phyloP scores from a whole-genome alignment of 805 yeast genomes.

The Clavispora carvajalis region DNA sequence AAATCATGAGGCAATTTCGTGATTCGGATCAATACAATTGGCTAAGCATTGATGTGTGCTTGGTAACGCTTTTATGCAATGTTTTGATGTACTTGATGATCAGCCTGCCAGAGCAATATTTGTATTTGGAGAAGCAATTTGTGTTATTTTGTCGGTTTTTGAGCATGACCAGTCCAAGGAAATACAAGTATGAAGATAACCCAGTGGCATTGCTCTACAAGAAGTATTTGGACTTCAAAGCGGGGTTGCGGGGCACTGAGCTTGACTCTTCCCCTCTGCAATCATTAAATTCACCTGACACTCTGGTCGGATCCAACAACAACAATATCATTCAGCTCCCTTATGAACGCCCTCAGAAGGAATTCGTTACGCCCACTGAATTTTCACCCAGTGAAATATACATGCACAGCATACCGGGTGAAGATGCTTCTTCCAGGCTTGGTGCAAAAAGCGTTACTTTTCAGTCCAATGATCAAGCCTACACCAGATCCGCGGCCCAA shows the following conservation, averaged over 20 bases:
- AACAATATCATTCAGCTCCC: neutral
- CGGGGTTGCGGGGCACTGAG: neutral
- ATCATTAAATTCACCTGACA: neutral
- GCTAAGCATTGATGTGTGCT: slow-evolving; percentile 13
- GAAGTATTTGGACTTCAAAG: slow-evolving; percentile 7
- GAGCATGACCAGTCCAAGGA: slow-evolving; percentile 11
- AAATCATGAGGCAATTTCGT: neutral
- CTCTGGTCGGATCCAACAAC: neutral
- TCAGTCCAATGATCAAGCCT: neutral
- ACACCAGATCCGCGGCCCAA: neutral
- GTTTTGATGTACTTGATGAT: slow-evolving; percentile 12
- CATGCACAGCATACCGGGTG: no score
- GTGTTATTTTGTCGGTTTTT: slow-evolving; percentile 11
- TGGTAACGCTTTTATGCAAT: slow-evolving; percentile 11
- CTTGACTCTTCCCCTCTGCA: neutral
- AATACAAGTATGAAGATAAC: slow-evolving; percentile 13
- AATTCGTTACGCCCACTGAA: no score
- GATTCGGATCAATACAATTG: slow-evolving; percentile 8
- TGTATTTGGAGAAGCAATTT: slow-evolving; percentile 13
- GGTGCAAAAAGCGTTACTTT: neutral
- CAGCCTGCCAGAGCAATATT: slow-evolving; percentile 14
- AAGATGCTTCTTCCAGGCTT: no score
- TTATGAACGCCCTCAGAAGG: no score
- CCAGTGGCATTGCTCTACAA: slow-evolving; percentile 10
- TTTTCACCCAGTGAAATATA: no score